phyloP scores from a whole-genome alignment of 129 eudicot species.

The Pulicaria dysenterica region DNA sequence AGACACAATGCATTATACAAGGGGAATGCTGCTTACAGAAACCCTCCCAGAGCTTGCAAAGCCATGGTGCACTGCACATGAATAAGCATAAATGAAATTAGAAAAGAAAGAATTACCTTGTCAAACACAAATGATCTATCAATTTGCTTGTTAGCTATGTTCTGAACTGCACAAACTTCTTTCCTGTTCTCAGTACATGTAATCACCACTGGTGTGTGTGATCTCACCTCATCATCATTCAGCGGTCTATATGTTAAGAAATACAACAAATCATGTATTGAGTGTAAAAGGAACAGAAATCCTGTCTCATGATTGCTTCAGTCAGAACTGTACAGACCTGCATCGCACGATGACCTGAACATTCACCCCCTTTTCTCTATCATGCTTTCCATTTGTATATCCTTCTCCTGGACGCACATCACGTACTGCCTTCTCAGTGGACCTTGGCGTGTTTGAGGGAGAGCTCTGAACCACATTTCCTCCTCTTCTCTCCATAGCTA shows the following conservation, averaged over 20 bases:
- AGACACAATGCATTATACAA: neutral
- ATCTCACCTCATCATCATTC: slow-evolving; percentile 77
- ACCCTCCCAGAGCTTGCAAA: no score
- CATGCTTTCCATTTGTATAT: slow-evolving; percentile 55
- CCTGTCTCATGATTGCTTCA: neutral
- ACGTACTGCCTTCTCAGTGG: slow-evolving; percentile 65
- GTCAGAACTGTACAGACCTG: slow-evolving; percentile 49
- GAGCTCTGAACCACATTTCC: slow-evolving; percentile 57
- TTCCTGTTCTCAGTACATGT: slow-evolving; percentile 79
- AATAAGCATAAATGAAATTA: neutral
- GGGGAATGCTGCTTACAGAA: neutral
- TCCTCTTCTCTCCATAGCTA: slow-evolving; percentile 70
- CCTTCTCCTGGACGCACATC: slow-evolving; percentile 83
- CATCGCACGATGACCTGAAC: slow-evolving; percentile 88
- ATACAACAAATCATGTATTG: slow-evolving; percentile 7
- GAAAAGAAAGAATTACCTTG: slow-evolving; percentile 49
- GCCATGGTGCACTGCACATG: neutral
- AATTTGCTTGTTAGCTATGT: slow-evolving; percentile 90
- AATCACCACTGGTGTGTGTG: slow-evolving; percentile 86
- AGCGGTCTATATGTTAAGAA: slow-evolving; percentile 58
- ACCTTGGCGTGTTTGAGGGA: slow-evolving; percentile 78
- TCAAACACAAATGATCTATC: slow-evolving; percentile 87
- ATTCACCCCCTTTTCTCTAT: slow-evolving; percentile 85
- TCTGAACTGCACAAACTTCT: slow-evolving; percentile 91
- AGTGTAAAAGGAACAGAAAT: neutral